Evolutionary conservation across 2,329 filamentous ascomycete genomes (phyloP).

Genomic region (Lojkania enalia): DNA sequence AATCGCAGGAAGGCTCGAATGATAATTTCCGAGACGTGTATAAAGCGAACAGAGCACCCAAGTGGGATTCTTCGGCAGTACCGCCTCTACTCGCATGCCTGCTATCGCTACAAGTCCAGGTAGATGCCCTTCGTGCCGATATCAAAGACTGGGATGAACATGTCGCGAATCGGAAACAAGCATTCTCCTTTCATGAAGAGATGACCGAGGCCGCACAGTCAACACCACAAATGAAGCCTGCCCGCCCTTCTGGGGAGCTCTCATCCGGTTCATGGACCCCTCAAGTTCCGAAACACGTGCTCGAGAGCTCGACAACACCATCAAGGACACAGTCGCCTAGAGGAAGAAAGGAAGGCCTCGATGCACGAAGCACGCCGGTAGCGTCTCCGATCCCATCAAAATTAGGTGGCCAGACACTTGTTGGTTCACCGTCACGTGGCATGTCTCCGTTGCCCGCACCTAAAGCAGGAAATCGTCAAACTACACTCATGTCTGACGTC

Average conservation of each 20-base stretch:
- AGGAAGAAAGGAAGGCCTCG: slow-evolving; percentile 40
- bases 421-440: slow-evolving; percentile 33
- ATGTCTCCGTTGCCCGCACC: slow-evolving; percentile 35
- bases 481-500: slow-evolving; percentile 40
- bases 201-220: slow-evolving; percentile 46
- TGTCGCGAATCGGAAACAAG: slow-evolving; percentile 53
- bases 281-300: slow-evolving; percentile 41
- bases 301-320: slow-evolving; percentile 34
- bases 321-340: slow-evolving; percentile 42
- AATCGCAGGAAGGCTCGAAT: slow-evolving; percentile 29
- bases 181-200: slow-evolving; percentile 53
- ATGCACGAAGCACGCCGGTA: slow-evolving; percentile 22
- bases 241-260: slow-evolving; percentile 29
- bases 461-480: slow-evolving; percentile 31
- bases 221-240: slow-evolving; percentile 31
- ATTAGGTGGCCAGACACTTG: slow-evolving; percentile 32
- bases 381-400: slow-evolving; percentile 31
- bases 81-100: slow-evolving; percentile 50
- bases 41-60: slow-evolving; percentile 41
- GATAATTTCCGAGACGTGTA: slow-evolving; percentile 39
- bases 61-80: slow-evolving; percentile 40
- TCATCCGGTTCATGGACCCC: slow-evolving; percentile 39
- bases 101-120: slow-evolving; percentile 46
- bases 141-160: slow-evolving; percentile 54
- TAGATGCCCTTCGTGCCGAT: slow-evolving; percentile 47